These are phyloP conservation scores for Rubia yunnanensis DNA, from an alignment of 257 asterid species.

Conservation along the genomic window DNA sequence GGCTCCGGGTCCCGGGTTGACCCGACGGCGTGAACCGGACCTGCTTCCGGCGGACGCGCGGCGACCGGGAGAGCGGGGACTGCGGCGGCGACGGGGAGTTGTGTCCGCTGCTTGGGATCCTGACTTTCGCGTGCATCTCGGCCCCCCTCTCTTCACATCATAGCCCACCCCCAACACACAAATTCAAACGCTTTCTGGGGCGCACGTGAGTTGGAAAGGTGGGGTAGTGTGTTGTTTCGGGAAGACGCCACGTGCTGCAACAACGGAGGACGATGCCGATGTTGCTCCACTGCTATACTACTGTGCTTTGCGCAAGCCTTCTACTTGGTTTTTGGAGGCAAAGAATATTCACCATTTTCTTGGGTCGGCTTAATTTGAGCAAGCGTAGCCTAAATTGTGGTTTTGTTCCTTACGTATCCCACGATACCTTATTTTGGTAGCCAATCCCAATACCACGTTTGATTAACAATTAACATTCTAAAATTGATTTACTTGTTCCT, in stretches of 20 bases:
- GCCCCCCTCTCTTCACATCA: conserved; percentile 35
- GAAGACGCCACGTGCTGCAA: conserved; percentile 1
- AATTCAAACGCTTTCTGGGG: background rate
- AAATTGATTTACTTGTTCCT: no score
- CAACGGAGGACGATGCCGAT: background rate
- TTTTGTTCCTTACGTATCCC: no score
- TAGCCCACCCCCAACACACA: background rate
- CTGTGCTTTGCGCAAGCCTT: background rate
- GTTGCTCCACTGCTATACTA: background rate
- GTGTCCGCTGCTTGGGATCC: conserved; percentile 97
- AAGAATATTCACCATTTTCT: background rate
- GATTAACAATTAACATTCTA: no score
- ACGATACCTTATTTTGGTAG: no score
- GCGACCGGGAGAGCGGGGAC: conserved; percentile 86
- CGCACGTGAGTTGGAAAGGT: background rate
- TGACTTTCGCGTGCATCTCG: conserved; percentile 86
- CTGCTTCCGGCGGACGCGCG: conserved; percentile 34
- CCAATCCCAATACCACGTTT: no score
- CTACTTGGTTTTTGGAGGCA: conserved; percentile 3
- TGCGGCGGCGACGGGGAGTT: conserved; percentile 81
- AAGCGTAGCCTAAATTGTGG: no score
- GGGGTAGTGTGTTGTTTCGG: no score
- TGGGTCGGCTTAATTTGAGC: conserved; percentile 1
- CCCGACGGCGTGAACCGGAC: conserved; percentile 32
- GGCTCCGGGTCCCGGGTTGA: conserved; percentile 41